Base-by-base conservation (phyloP, 768 basidiomycete species). In the Astraeus odoratus region DNA sequence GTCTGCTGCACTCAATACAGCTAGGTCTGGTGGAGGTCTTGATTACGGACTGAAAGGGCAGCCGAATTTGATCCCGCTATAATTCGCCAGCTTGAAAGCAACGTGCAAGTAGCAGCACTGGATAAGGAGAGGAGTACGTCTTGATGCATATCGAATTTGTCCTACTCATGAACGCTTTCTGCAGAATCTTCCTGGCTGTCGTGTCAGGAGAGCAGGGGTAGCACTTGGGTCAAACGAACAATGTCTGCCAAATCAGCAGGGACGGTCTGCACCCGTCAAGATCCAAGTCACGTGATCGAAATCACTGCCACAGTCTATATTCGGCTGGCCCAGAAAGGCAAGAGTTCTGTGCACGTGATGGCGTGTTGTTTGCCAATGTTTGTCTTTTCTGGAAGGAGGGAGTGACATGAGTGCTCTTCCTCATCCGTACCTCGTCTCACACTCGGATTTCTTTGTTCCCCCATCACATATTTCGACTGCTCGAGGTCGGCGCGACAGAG, bases 1-100 rank as follows among this genome's bases (percentile, higher is more conserved):
- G 22, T 66, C 67, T 5, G 46, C 64, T 26, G 53, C 56, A 5
- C 66, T 94, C 3, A 67, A 72, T 29, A 61, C 70, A 4, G 56
- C 68, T 78, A 20, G 86, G 83, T 19, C 67, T 93, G 58, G 65
- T 75, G 16, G 71, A 81, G 18, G 76, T 95, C 27, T 95, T 60
- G 58, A 5, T 61, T 81, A 44, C 71, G 56, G 9, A 30, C 33
- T 10, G 53, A 53, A 16, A 46, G 42, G 47, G 39, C 35, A 30
- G 46, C 37, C 36, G 55, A 52, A 24, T 40, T 53, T 8, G 53
- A 44, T 7, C 60, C 46, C 10, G 7, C 20, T 18, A 60, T 59
- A 8, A 36, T 66, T 18, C 50, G n/a, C 20, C 20, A 33, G 16
- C 36, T 64, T 20, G 52, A 47, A 16, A 33, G 50, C 22, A 40